Evolutionary conservation across 345 rosid species (phyloP), one percentile per base, ranked within the genome.

Genomic region (Theobroma cacao): DNA sequence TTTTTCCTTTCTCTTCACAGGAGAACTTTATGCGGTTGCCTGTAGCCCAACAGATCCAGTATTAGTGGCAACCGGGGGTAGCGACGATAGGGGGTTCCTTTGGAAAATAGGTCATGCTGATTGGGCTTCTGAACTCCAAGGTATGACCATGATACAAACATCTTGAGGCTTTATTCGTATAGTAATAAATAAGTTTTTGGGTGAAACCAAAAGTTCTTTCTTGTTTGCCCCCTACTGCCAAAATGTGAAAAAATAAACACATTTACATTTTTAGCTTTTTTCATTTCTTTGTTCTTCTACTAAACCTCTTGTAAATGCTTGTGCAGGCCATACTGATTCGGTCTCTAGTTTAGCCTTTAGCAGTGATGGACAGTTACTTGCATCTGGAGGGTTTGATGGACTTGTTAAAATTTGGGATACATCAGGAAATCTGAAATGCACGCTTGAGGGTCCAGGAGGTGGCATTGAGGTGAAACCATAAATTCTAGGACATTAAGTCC

Each of bases 91-190:
- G 82, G 92, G 87, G 33, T 92, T 91, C 84, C 88, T 96, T 38
- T 96, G 97, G 97, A 92, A 83, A 81, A 91, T 96, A 48, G 98
- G 98, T 50, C 90, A 64, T 75, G 98, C 94, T 72, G 99, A 96
- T 83, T 94, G 95, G 97, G 92, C 91, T 50, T 83, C 88, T 60
- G 93, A 94, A 84, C 92, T 96, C 47, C 79, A 71, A 64, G 97
- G 97, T 86, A 81, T 22, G 67, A 52, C 10, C 14, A 5, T 38
- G 43, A 43, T 76, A 17, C 53, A 65, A n/a, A 8, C 77, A 31
- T 63, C 45, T 61, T 45, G 1, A 28, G 22, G 20, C n/a, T n/a
- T n/a, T n/a, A n/a, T n/a, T n/a, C n/a, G n/a, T n/a, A n/a, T n/a
- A n/a, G n/a, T n/a, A n/a, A n/a, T n/a, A n/a, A n/a, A n/a, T n/a